Base-by-base conservation (phyloP, 2,329 filamentous ascomycete genomes). In the Sporothrix schenckii region DNA sequence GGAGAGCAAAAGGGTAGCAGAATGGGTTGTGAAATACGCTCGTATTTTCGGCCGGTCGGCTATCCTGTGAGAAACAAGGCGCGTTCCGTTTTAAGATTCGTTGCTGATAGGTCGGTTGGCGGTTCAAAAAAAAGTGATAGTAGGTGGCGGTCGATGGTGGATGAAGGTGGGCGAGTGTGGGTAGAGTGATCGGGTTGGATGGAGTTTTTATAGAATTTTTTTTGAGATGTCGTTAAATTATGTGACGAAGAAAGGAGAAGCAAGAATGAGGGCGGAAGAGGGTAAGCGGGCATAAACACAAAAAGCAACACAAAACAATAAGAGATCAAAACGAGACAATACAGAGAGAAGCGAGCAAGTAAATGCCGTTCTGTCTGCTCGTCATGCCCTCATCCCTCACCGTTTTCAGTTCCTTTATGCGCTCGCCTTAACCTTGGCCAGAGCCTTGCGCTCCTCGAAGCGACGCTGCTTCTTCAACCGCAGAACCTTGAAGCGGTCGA, bases 401-500 rank as follows among this genome's bases (percentile, higher is more conserved):
- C 49, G 11, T n/a, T 16, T 63, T 63, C 39, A 30, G 10, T 21
- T 69, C 50, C 53, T 81, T 85, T 91, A 92, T 83, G 91, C 90
- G 79, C 90, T 85, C 79, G 91, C 90, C 87, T 91, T 92, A 85
- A 97, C 86, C 89, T 97, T 97, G 82, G 93, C 92, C 81, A 96
- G 88, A 80, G 92, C 91, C 91, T 97, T 98, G 86, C 91, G 91
- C 85, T 97, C 91, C 88, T 97, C 94, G 86, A 96, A 98, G 83
- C 94, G 92, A 83, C 94, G 92, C 91, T 97, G 94, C 91, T 99
- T 99, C 91, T 94, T 96, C 86, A 98, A 88, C 85, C 94, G 91
- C 89, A 98, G 88, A 80, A 98, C 95, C 92, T 99, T 97, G 93
- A 98, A 99, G 84, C 95, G 91, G 88, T 99, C 95, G 82, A 99